phyloP scores from a whole-genome alignment of 2,329 filamentous ascomycete species.

The Cytospora piceae region DNA sequence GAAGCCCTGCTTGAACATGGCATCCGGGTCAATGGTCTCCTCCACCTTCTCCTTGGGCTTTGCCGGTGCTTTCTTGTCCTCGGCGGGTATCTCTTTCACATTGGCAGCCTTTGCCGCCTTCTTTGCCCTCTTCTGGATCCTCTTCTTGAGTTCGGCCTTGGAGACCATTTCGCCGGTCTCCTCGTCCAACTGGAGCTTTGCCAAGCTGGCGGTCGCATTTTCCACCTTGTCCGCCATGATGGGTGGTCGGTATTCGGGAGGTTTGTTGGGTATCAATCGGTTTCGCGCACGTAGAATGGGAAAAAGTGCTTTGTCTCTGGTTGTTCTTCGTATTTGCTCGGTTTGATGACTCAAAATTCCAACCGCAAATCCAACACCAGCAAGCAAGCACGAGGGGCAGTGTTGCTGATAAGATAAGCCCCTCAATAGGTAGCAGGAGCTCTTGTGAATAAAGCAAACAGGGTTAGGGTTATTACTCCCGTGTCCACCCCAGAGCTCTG shows the following conservation, averaged over 20 bases:
- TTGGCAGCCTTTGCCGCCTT: constrained; percentile 35
- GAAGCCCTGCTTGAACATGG: constrained; percentile 82
- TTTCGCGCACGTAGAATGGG: neutral
- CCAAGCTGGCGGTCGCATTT: constrained; percentile 36
- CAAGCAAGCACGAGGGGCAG: constrained; percentile 19
- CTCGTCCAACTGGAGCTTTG: constrained; percentile 46
- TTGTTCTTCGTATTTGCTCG: neutral
- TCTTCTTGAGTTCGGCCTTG: constrained; percentile 46
- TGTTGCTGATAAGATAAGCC: constrained; percentile 27
- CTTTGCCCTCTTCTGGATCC: constrained; percentile 41
- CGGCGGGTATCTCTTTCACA: constrained; percentile 25
- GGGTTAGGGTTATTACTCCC: constrained; percentile 1
- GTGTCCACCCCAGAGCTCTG: no score
- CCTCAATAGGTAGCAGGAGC: neutral
- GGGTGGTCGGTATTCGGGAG: neutral
- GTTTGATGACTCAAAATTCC: constrained; percentile 29
- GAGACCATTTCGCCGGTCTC: constrained; percentile 48
- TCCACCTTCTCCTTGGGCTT: constrained; percentile 53
- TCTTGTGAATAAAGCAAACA: neutral
- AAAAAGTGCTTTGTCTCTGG: neutral
- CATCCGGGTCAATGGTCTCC: constrained; percentile 54
- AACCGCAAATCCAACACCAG: constrained; percentile 14
- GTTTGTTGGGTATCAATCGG: constrained; percentile 8
- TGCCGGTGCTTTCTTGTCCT: constrained; percentile 37
- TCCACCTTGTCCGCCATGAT: constrained; percentile 41